These are phyloP conservation scores for Fusarium sacchari DNA, from an alignment of 2,329 filamentous ascomycete species.

Conservation along the genomic window DNA sequence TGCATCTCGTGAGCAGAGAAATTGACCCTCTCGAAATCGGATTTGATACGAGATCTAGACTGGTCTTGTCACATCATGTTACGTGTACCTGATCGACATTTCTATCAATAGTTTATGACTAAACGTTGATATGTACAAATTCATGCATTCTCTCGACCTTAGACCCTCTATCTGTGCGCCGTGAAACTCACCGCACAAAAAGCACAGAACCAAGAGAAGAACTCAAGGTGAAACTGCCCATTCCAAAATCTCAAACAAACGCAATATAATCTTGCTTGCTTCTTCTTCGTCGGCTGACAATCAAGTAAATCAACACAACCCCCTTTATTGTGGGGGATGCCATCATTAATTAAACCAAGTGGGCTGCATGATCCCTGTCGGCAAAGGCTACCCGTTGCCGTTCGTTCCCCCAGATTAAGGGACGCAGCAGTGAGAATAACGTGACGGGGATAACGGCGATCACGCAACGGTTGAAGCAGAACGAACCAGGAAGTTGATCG, in stretches of 20 bases:
- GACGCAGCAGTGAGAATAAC: neutral
- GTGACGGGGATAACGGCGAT: constrained; percentile 18
- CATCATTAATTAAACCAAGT: constrained; percentile 41
- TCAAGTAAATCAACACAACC: neutral
- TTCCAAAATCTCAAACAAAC: constrained; percentile 26
- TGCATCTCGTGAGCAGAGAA: constrained; percentile 10
- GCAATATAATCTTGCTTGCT: neutral
- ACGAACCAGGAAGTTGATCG: constrained; percentile 9
- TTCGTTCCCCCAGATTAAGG: constrained; percentile 26
- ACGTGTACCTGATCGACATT: constrained; percentile 10
- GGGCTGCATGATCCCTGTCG: constrained; percentile 17
- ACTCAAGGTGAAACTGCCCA: constrained; percentile 30
- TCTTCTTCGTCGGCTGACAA: neutral
- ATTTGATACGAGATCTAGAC: constrained; percentile 26
- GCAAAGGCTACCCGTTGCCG: neutral
- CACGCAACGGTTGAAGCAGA: constrained; percentile 10
- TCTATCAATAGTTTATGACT: neutral
- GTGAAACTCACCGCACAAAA: neutral
- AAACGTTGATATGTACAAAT: neutral
- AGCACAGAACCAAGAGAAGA: neutral
- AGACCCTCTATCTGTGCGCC: neutral
- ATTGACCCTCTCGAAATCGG: constrained; percentile 5
- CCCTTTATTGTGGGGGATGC: constrained; percentile 37
- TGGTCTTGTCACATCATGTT: constrained; percentile 19
- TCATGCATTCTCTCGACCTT: neutral